Evolutionary conservation across 306 rosid genomes (phyloP), one percentile per base, ranked within the genome.

Genomic region (Acmispon strigosus): DNA sequence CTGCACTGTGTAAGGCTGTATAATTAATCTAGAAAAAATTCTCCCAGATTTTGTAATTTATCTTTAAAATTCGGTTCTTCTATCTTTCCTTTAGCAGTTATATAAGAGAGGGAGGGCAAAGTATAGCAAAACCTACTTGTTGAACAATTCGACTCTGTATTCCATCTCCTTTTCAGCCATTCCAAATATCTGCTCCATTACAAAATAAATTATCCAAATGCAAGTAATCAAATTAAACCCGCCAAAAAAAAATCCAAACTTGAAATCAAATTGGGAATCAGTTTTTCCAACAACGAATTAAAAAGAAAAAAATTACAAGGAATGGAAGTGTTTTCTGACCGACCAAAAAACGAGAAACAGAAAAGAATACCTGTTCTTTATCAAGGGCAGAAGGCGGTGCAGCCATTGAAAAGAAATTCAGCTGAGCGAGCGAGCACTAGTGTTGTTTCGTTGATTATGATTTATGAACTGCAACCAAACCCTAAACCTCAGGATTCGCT

Each of bases 91-190:
- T 22, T 22, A 4, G 5, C 34, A 27, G 34, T 27, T n/a, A n/a
- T n/a, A n/a, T n/a, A n/a, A n/a, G 3, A 27, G 34, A 27, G 34
- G 34, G 5, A 43, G 62, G 43, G 22, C 15, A 53, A 41, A 44
- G 34, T 49, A n/a, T 8, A 56, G 39, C 45, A 34, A 66, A 68
- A 86, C 92, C 70, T 82, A 94, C 97, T 94, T 94, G 87, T 94
- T 94, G 76, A 94, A 94, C 79, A 89, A 83, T 73, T 94, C 97
- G 7, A 94, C 99, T 77, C 96, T 84, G 73, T 94, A 94, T 69
- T 94, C 97, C 99, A 94, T 89, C 91, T 91, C 97, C 83, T 94
- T 89, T 75, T 94, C 99, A 57, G 95, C 99, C 92, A 94, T 94
- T 56, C 99, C 97, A 76, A 94, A 87, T 44, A 94, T 91, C 99